A percentile compares a stretch with the other conserved stretches of the same genome.
Conservation (phyloP, 1,139 yeast species). For the Hyphopichia burtonii region DNA sequence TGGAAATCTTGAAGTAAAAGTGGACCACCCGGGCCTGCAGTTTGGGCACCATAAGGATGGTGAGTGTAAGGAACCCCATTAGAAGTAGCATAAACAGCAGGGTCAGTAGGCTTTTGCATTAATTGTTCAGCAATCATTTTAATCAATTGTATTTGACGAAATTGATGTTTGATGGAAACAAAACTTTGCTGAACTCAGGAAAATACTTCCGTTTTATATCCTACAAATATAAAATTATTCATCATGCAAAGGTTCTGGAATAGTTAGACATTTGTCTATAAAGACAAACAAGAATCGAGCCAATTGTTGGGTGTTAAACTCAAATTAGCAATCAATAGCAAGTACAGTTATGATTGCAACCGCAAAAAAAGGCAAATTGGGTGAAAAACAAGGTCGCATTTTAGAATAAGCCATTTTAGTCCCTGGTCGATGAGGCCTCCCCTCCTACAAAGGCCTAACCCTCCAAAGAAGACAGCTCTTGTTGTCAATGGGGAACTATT, state of each 20-base stretch:
- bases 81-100: constrained; percentile 26
- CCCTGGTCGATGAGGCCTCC: too few relatives aligned
- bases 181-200: too few relatives aligned
- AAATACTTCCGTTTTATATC: too few relatives aligned
- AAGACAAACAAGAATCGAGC: neutral
- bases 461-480: too few relatives aligned
- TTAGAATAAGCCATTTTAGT: too few relatives aligned
- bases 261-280: neutral
- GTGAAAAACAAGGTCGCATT: too few relatives aligned
- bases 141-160: neutral
- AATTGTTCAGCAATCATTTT: constrained; percentile 19
- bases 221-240: too few relatives aligned
- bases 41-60: constrained; percentile 28
- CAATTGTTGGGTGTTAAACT: neutral
- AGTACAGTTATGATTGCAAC: neutral
- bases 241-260: neutral
- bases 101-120: constrained; percentile 10
- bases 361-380: too few relatives aligned
- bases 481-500: too few relatives aligned
- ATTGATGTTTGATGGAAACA: too few relatives aligned
- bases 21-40: constrained; percentile 49
- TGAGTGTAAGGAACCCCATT: constrained; percentile 25
- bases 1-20: constrained; percentile 56
- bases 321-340: constrained; percentile 1
- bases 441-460: too few relatives aligned